Conservation (phyloP, 176 grass and related monocot species). For the Cocos nucifera region DNA sequence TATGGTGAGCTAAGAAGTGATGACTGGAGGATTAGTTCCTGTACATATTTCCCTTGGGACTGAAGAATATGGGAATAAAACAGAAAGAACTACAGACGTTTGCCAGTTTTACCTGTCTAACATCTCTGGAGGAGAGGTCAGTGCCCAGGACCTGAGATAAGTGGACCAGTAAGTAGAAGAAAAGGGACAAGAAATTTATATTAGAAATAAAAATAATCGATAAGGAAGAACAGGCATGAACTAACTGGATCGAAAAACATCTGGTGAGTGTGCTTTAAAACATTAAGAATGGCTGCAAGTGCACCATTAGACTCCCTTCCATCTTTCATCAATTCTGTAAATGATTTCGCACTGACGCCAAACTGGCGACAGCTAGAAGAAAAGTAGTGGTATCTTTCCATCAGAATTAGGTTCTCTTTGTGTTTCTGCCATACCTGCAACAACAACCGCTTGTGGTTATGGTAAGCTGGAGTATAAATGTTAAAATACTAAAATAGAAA, state of each 20-base stretch:
- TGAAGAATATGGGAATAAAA: no score
- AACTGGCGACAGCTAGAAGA: conserved; percentile 60
- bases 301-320: conserved; percentile 76
- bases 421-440: conserved; percentile 85
- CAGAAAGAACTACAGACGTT: neutral
- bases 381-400: conserved; percentile 97
- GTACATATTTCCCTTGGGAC: no score
- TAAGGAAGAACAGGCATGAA: neutral
- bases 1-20: neutral
- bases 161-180: conserved; percentile 9
- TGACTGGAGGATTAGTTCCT: no score
- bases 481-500: conserved; percentile 3
- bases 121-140: conserved; percentile 42
- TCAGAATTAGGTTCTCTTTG: conserved; percentile 87
- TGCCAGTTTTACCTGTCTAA: conserved; percentile 47
- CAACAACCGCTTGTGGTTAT: neutral
- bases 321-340: conserved; percentile 63
- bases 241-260: conserved; percentile 83
- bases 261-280: conserved; percentile 51
- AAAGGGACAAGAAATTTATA: neutral
- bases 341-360: conserved; percentile 39
- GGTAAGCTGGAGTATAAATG: neutral
- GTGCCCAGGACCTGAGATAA: conserved; percentile 40
- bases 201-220: neutral
- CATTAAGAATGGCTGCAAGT: conserved; percentile 64